Conservation (phyloP, 2,329 filamentous ascomycete species). For the Claviceps lovelessii region DNA sequence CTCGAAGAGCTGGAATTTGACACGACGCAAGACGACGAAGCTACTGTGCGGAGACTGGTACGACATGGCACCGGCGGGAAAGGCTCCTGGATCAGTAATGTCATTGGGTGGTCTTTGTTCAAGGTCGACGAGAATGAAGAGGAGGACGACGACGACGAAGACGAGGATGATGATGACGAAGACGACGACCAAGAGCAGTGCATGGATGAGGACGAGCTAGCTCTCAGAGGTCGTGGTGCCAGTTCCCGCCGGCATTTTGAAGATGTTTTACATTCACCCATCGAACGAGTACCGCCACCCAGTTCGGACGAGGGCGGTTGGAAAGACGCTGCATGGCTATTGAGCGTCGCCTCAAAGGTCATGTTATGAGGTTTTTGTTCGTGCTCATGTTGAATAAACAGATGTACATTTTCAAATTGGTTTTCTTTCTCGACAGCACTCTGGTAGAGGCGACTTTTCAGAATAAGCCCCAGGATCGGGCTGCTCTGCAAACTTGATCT, state of each 20-base stretch:
- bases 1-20: constrained; percentile 40
- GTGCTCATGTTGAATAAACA: too few relatives aligned
- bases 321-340: constrained; percentile 54
- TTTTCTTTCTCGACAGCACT: too few relatives aligned
- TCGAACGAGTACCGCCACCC: constrained; percentile 33
- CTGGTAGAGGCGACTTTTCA: too few relatives aligned
- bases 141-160: constrained; percentile 27
- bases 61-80: constrained; percentile 36
- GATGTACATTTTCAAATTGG: too few relatives aligned
- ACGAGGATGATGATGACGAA: constrained; percentile 15
- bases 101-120: constrained; percentile 48
- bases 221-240: constrained; percentile 16
- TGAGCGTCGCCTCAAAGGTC: constrained; percentile 50
- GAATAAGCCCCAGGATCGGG: too few relatives aligned
- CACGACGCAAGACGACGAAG: constrained; percentile 41
- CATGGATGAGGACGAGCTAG: constrained; percentile 12
- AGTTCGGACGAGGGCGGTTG: constrained; percentile 44
- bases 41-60: constrained; percentile 41
- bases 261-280: constrained; percentile 25
- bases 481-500: too few relatives aligned
- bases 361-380: constrained; percentile 28
- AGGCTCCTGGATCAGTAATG: constrained; percentile 43
- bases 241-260: constrained; percentile 25
- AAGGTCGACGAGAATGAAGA: constrained; percentile 47
- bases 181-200: constrained; percentile 15